Conservation (phyloP, 768 basidiomycete genomes). For the Hygrophorus russula region DNA sequence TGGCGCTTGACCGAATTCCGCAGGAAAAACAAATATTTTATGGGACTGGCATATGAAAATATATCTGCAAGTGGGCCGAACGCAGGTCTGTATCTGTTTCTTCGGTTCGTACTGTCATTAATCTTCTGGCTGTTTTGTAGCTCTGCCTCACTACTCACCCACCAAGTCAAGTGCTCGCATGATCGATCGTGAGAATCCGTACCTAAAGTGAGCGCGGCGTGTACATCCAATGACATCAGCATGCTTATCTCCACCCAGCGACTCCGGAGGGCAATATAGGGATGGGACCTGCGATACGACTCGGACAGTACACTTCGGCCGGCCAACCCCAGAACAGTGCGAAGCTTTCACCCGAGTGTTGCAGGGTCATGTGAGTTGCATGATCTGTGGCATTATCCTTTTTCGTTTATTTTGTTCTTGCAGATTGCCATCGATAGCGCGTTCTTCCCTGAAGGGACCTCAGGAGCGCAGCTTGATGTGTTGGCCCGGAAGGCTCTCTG, state of each 20-base stretch:
- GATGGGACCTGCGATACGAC: constrained; percentile 89
- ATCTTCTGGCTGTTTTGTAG: constrained; percentile 17
- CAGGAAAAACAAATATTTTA: constrained; percentile 57
- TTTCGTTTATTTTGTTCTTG: constrained; percentile 11
- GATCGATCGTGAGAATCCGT: constrained; percentile 73
- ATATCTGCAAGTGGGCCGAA: constrained; percentile 88
- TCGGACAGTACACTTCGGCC: constrained; percentile 76
- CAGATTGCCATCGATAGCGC: constrained; percentile 87
- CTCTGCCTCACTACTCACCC: constrained; percentile 88
- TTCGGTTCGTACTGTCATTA: background rate
- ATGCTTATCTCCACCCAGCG: constrained; percentile 32
- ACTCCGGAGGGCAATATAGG: constrained; percentile 82
- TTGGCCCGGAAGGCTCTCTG: constrained; percentile 83
- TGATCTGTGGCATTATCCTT: constrained; percentile 11
- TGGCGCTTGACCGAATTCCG: constrained; percentile 74
- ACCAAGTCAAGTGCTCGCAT: constrained; percentile 52
- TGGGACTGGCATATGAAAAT: constrained; percentile 81
- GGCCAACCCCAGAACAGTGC: constrained; percentile 75
- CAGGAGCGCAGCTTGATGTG: constrained; percentile 75
- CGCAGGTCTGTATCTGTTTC: constrained; percentile 25
- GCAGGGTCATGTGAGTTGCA: constrained; percentile 80
- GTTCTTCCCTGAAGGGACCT: constrained; percentile 85
- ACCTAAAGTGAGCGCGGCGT: constrained; percentile 61
- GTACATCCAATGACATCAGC: constrained; percentile 8
- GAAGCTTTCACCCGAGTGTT: constrained; percentile 92